Evolutionary conservation across 129 eudicot species (phyloP), one percentile per base, ranked within the genome.

Genomic region (Chrysanthemum seticuspe): DNA sequence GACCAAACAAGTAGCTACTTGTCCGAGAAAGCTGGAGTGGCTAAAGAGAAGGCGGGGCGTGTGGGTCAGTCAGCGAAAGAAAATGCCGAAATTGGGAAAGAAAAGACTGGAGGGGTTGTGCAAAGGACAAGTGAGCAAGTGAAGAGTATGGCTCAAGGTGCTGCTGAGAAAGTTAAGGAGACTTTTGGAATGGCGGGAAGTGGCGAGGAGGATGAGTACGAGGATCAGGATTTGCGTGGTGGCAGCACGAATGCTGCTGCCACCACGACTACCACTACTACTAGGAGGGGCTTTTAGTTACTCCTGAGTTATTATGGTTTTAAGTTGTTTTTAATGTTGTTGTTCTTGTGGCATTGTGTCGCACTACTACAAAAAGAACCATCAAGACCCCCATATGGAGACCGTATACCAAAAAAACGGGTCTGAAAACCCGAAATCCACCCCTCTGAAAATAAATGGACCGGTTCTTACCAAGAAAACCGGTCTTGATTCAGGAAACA

Each of bases 111-210:
- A 19, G 89, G 89, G 10, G 49, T 85, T 13, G 29, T 90, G 48
- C 77, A 79, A 10, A 75, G 83, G 76, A 87, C 92, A 2, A 83
- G 87, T 0, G 91, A 89, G 64, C 89, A 84, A 49, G 85, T 89
- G 52, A 86, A 64, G 79, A 76, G 64, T 48, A 82, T 89, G 89
- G 96, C 96, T 51, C 81, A 79, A 19, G 89, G 91, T 13, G 91
- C 91, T 18, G 75, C 81, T 19, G 86, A 86, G 1, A 81, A 86
- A 51, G 82, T 89, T 4, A 89, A 82, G 76, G 59, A 78, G 11
- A 80, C 96, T 4, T 73, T 89, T 21, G 96, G 92, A 0, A 76
- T 87, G 87, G 91, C 78, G 45, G 85, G 74, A 1, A 55, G 54
- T 8, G 80, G 79, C 19, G 89, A 82, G 19, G 82, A 77, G 8